Percentiles rank a stretch among this genome's conserved stretches.
phyloP scores from a whole-genome alignment of 176 grass and related monocot species.

The Thinopyrum elongatum region DNA sequence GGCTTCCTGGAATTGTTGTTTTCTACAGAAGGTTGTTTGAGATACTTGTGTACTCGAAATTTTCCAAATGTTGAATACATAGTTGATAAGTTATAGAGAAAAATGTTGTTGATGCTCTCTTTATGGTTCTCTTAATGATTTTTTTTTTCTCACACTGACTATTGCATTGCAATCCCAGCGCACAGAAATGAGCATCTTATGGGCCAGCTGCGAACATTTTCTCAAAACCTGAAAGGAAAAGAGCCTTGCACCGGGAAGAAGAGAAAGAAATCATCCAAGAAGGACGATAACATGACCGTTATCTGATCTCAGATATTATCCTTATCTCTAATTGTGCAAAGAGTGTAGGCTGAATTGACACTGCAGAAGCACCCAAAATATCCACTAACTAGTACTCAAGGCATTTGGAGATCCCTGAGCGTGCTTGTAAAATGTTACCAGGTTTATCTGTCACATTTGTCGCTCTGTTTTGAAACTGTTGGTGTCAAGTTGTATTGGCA shows the following conservation, averaged over 20 bases:
- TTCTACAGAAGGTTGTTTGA: not conserved
- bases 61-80: not conserved
- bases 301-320: conserved; percentile 22
- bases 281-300: conserved; percentile 33
- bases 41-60: not conserved
- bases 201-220: conserved; percentile 56
- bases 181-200: conserved; percentile 85
- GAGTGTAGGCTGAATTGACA: not conserved
- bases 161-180: conserved; percentile 41
- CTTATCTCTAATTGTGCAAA: not conserved
- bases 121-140: not conserved
- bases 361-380: not conserved
- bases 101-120: not conserved
- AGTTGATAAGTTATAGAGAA: not conserved
- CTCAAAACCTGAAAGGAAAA: conserved; percentile 71
- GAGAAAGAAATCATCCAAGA: conserved; percentile 69
- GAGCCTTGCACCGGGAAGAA: conserved; percentile 62
- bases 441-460: not conserved
- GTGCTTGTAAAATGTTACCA: not conserved
- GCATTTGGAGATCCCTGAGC: not conserved
- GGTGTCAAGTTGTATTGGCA: not conserved
- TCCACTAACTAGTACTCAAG: not conserved
- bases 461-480: not conserved
- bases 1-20: not conserved
- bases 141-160: not conserved